These are phyloP conservation scores for Serendipita sp. DNA, from an alignment of 768 basidiomycete genomes.

Conservation along the genomic window DNA sequence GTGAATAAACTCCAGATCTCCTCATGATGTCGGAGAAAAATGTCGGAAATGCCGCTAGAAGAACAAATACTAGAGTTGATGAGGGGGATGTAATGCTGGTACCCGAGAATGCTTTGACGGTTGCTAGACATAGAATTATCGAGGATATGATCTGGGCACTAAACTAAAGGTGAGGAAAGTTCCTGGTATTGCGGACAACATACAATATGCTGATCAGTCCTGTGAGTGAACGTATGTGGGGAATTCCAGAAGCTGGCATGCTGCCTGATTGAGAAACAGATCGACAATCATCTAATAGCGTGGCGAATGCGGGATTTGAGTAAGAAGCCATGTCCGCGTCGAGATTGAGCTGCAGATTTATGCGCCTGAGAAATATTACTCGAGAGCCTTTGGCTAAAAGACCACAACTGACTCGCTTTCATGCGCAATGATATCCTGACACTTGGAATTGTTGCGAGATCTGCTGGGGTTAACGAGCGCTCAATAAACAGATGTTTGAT, in stretches of 20 bases:
- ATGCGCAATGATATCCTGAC: not conserved
- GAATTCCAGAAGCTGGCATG: not conserved
- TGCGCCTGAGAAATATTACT: not conserved
- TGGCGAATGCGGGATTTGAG: not conserved
- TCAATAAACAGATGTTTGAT: not conserved
- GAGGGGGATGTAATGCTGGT: not conserved
- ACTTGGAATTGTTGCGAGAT: not conserved
- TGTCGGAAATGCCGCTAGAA: not conserved
- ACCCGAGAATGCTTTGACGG: not conserved
- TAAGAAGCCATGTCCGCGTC: not conserved
- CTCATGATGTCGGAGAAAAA: constrained; percentile 2
- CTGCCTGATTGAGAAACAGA: not conserved
- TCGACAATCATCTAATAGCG: not conserved
- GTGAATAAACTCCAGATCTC: not conserved
- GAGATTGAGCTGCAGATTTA: not conserved
- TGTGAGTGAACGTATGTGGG: not conserved
- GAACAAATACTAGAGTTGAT: not conserved
- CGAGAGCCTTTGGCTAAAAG: not conserved
- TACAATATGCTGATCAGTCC: not conserved
- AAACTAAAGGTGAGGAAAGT: not conserved
- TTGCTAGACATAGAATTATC: not conserved
- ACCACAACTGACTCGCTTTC: not conserved
- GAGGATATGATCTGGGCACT: not conserved
- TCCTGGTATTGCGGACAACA: not conserved
- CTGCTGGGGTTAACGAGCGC: not conserved